These are phyloP conservation scores for Pseudozyma tsukubaensis DNA, from an alignment of 1,284 basidiomycete species.

Conservation along the genomic window DNA sequence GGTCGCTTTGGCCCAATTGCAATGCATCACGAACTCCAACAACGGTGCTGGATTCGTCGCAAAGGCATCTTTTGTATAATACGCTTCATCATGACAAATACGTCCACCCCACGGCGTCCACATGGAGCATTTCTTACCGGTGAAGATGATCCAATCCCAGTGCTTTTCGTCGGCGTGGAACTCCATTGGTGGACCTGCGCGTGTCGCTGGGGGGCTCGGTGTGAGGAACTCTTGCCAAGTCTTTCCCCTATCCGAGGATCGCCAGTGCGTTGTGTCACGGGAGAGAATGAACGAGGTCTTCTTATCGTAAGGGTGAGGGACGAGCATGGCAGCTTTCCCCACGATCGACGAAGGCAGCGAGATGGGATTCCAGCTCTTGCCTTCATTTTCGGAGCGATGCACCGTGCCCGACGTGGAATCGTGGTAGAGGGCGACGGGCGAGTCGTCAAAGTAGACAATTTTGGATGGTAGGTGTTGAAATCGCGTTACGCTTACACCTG, in stretches of 20 bases:
- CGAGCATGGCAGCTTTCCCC: slow-evolving; percentile 78
- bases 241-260: slow-evolving; percentile 60
- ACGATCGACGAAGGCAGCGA: slow-evolving; percentile 73
- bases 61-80: slow-evolving; percentile 64
- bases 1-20: slow-evolving; percentile 66
- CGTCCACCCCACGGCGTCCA: slow-evolving; percentile 61
- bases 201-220: slow-evolving; percentile 54
- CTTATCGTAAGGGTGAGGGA: slow-evolving; percentile 88
- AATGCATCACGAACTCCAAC: slow-evolving; percentile 62
- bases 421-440: slow-evolving; percentile 83
- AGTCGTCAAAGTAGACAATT: slow-evolving; percentile 93
- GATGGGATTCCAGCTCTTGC: slow-evolving; percentile 80
- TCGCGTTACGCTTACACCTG: slow-evolving; percentile 70
- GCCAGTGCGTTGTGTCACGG: slow-evolving; percentile 58
- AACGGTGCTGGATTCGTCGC: slow-evolving; percentile 49
- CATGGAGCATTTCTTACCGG: slow-evolving; percentile 58
- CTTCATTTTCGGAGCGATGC: slow-evolving; percentile 87
- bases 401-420: slow-evolving; percentile 79
- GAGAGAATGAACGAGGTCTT: slow-evolving; percentile 63
- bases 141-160: slow-evolving; percentile 62
- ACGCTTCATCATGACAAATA: slow-evolving; percentile 69
- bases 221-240: slow-evolving; percentile 65
- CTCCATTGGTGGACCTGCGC: slow-evolving; percentile 57
- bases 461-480: slow-evolving; percentile 79
- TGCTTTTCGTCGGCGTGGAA: slow-evolving; percentile 64